phyloP scores from a whole-genome alignment of 2,329 filamentous ascomycete genomes.

The Sporothrix mexicana region DNA sequence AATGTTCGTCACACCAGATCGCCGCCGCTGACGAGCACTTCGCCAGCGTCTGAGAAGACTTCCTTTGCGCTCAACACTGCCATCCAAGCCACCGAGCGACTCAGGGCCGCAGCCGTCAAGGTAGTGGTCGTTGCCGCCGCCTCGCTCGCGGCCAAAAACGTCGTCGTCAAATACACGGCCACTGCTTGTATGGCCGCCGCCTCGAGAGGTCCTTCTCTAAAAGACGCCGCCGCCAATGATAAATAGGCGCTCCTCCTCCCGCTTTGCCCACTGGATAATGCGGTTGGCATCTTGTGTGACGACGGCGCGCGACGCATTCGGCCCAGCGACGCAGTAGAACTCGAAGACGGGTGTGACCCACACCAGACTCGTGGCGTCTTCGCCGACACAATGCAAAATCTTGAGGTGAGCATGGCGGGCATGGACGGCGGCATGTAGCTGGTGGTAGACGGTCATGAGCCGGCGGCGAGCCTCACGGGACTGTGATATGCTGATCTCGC shows the following conservation, averaged over 20 bases:
- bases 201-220: constrained; percentile 42
- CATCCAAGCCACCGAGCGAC: background rate
- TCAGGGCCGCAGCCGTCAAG: no score
- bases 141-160: background rate
- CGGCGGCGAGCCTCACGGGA: constrained; percentile 65
- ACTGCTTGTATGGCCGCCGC: background rate
- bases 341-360: constrained; percentile 94
- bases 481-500: background rate
- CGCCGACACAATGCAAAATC: constrained; percentile 78
- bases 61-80: background rate
- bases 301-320: constrained; percentile 66
- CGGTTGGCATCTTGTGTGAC: constrained; percentile 87
- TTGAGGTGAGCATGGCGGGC: constrained; percentile 83
- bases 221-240: constrained; percentile 97
- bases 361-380: constrained; percentile 79
- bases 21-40: background rate
- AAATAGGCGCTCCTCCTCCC: constrained; percentile 92
- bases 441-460: constrained; percentile 83
- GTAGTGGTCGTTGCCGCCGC: background rate
- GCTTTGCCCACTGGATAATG: constrained; percentile 87
- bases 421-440: constrained; percentile 84
- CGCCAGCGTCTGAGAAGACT: constrained; percentile 19
- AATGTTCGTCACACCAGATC: background rate
- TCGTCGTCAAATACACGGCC: background rate
- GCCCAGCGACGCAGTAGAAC: constrained; percentile 91